phyloP scores from a whole-genome alignment of 2,329 filamentous ascomycete species.

The Alternaria sp. region DNA sequence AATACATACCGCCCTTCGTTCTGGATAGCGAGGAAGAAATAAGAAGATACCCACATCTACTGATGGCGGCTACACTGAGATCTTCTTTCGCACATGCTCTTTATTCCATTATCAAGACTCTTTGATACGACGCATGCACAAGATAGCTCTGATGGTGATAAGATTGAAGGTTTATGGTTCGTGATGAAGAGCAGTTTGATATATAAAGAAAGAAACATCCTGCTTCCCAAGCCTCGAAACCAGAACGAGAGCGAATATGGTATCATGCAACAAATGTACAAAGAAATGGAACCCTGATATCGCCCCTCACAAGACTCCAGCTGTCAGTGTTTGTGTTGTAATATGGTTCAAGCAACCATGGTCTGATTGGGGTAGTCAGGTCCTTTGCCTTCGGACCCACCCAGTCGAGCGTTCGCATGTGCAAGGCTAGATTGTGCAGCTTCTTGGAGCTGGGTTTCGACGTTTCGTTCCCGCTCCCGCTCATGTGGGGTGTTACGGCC shows the following conservation, averaged over 20 bases:
- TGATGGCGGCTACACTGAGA: background rate
- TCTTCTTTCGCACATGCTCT: background rate
- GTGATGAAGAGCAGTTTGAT: background rate
- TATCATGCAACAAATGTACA: constrained; percentile 8
- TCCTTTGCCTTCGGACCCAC: constrained; percentile 22
- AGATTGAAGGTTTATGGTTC: background rate
- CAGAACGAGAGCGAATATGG: constrained; percentile 2
- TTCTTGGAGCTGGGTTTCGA: constrained; percentile 45
- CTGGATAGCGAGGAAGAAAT: constrained; percentile 82
- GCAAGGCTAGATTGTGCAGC: constrained; percentile 46
- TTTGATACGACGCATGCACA: background rate
- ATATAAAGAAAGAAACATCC: background rate
- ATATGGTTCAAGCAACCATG: constrained; percentile 33
- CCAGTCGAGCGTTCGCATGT: constrained; percentile 32
- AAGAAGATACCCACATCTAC: background rate
- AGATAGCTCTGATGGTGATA: background rate
- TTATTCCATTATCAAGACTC: background rate
- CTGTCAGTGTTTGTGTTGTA: background rate
- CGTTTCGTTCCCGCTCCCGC: constrained; percentile 30
- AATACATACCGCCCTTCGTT: constrained; percentile 81
- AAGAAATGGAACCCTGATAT: background rate
- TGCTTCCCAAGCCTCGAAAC: background rate
- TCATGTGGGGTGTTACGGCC: constrained; percentile 36
- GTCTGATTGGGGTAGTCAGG: constrained; percentile 34
- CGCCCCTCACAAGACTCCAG: too few relatives aligned